Evolutionary conservation across 306 rosid genomes (phyloP).

Genomic region (Boehmeria nivea): DNA sequence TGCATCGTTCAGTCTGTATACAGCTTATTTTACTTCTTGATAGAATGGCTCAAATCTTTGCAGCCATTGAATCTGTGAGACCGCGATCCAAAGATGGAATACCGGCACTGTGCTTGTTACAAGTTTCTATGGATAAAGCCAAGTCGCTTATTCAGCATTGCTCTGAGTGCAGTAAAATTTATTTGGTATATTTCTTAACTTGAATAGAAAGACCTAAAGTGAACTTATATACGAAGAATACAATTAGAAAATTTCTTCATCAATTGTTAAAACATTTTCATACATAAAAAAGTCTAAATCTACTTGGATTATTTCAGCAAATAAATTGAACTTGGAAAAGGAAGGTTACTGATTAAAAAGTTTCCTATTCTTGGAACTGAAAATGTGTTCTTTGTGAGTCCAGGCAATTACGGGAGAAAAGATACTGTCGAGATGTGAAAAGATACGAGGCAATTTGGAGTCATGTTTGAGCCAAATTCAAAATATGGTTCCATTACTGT

Average conservation of each 20-base stretch:
- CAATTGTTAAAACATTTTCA: too few species aligned
- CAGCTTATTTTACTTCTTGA: conserved; percentile 40
- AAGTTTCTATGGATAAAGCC: conserved; percentile 41
- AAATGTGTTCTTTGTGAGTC: conserved; percentile 1
- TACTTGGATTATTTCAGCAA: too few species aligned
- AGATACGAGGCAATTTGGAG: conserved; percentile 28
- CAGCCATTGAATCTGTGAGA: conserved; percentile 43
- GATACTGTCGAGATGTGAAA: conserved; percentile 46
- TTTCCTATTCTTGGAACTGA: background rate
- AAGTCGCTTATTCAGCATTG: conserved; percentile 36
- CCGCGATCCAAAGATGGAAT: conserved; percentile 44
- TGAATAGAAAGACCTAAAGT: background rate
- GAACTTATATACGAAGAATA: background rate
- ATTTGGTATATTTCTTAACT: conserved; percentile 31
- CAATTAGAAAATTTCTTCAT: too few species aligned
- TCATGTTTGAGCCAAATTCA: conserved; percentile 44
- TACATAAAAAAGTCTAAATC: too few species aligned
- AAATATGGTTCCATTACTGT: conserved; percentile 31
- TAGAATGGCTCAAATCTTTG: conserved; percentile 30
- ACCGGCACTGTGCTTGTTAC: conserved; percentile 39
- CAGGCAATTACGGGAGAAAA: conserved; percentile 45
- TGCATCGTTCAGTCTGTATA: conserved; percentile 40
- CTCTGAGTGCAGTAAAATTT: conserved; percentile 55
- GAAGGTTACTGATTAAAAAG: too few species aligned
- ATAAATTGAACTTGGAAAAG: too few species aligned